A percentile compares a stretch with the other conserved stretches of the same genome.
Evolutionary conservation across 2,329 filamentous ascomycete species (phyloP).

Genomic region (Epichloe festucae): DNA sequence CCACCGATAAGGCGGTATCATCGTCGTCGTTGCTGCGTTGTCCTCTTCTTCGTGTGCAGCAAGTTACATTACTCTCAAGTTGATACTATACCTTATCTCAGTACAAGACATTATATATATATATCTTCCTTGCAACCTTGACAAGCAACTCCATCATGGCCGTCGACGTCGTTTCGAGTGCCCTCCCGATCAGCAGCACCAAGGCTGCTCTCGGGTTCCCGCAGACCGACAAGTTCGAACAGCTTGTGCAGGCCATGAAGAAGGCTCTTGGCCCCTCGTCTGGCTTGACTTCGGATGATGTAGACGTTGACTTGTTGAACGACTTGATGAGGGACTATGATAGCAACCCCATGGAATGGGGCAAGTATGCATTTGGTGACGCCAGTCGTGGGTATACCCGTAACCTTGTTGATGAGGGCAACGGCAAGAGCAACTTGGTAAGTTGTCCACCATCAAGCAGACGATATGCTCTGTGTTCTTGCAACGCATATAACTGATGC

Average conservation of each 20-base stretch:
- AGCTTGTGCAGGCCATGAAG: constrained; percentile 62
- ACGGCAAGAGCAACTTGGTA: constrained; percentile 64
- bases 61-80: background rate
- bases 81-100: background rate
- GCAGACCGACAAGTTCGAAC: constrained; percentile 44
- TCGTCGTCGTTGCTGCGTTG: constrained; percentile 12
- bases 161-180: constrained; percentile 19
- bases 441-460: constrained; percentile 14
- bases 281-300: constrained; percentile 68
- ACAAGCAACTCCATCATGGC: constrained; percentile 19
- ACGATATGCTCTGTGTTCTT: background rate
- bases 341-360: constrained; percentile 59
- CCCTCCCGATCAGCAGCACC: constrained; percentile 9
- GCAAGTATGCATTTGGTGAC: constrained; percentile 62
- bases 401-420: constrained; percentile 82
- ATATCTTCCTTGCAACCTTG: background rate
- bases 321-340: constrained; percentile 62
- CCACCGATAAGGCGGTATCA: constrained; percentile 3
- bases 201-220: constrained; percentile 12
- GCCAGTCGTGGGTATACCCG: constrained; percentile 61
- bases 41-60: constrained; percentile 8
- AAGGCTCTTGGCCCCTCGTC: constrained; percentile 65
- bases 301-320: constrained; percentile 61
- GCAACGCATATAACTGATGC: background rate
- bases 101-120: background rate